Conservation (phyloP, 2,329 filamentous ascomycete genomes). For the Stachybotrys chartarum region DNA sequence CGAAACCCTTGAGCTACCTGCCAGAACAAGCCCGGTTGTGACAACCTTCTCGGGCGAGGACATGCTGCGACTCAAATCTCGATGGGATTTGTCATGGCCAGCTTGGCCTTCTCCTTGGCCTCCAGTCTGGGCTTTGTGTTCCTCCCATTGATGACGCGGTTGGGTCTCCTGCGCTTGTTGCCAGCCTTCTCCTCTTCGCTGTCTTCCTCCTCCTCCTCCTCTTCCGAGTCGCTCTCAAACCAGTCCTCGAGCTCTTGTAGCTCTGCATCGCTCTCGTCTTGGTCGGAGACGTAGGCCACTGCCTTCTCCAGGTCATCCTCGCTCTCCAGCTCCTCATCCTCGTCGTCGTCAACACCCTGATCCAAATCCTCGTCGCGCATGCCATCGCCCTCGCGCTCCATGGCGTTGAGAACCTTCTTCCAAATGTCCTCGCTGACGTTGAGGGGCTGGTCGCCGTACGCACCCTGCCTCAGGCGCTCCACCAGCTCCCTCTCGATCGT, state of each 20-base stretch:
- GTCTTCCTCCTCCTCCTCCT: constrained; percentile 50
- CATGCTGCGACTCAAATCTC: neutral
- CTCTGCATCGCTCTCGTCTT: constrained; percentile 78
- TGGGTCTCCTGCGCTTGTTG: constrained; percentile 47
- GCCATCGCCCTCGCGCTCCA: constrained; percentile 83
- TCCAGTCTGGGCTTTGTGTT: constrained; percentile 43
- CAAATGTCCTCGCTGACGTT: constrained; percentile 94
- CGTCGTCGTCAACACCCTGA: constrained; percentile 61
- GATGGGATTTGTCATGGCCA: constrained; percentile 33
- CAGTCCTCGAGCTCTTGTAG: constrained; percentile 83
- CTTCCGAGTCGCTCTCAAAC: constrained; percentile 62
- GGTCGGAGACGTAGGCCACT: constrained; percentile 89
- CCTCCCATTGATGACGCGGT: constrained; percentile 36
- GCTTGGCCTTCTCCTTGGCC: constrained; percentile 48
- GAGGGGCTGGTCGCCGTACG: constrained; percentile 88
- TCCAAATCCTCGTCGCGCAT: constrained; percentile 81
- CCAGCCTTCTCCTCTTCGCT: constrained; percentile 51
- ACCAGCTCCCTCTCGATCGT: constrained; percentile 94
- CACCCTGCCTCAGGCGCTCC: constrained; percentile 81
- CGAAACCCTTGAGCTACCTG: too few species aligned
- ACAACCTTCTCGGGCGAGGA: neutral
- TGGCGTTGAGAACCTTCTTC: constrained; percentile 89
- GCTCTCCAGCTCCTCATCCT: constrained; percentile 45
- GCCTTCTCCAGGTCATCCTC: constrained; percentile 57
- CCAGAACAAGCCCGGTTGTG: too few species aligned